Percentiles rank a stretch among this genome's conserved stretches.
Evolutionary conservation across 768 basidiomycete species (phyloP).

Genomic region (Naganishia antarctica): DNA sequence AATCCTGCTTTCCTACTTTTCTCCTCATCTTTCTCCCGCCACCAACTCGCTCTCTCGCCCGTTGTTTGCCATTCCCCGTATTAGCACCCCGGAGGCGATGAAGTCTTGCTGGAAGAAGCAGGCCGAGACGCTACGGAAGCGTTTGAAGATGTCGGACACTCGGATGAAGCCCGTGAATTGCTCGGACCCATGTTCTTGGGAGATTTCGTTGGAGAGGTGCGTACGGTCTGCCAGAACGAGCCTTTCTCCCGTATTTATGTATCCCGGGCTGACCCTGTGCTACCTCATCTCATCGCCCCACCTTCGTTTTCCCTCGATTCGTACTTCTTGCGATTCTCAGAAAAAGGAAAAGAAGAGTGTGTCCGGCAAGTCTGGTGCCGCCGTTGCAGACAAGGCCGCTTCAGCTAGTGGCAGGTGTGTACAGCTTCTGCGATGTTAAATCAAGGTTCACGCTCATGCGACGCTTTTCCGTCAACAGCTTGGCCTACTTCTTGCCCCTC

Average conservation of each 20-base stretch:
- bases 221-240: slow-evolving; percentile 25
- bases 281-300: too few species aligned
- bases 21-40: slow-evolving; percentile 16
- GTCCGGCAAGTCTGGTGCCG: slow-evolving; percentile 4
- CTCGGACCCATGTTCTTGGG: slow-evolving; percentile 75
- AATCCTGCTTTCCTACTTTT: slow-evolving; percentile 3
- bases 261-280: too few species aligned
- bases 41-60: background rate
- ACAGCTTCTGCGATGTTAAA: background rate
- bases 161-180: slow-evolving; percentile 87
- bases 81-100: slow-evolving; percentile 96
- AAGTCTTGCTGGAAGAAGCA: slow-evolving; percentile 88
- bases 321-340: background rate
- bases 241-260: too few species aligned
- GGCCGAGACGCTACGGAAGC: slow-evolving; percentile 95
- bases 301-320: background rate
- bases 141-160: slow-evolving; percentile 99
- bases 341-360: slow-evolving; percentile 31
- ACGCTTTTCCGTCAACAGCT: slow-evolving; percentile 50
- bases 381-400: slow-evolving; percentile 17
- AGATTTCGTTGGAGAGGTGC: slow-evolving; percentile 65
- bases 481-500: slow-evolving; percentile 81
- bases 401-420: slow-evolving; percentile 4
- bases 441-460: background rate
- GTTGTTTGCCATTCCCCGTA: background rate